Evolutionary conservation across 2,329 filamentous ascomycete species (phyloP).

Genomic region (Canariomyces notabilis): DNA sequence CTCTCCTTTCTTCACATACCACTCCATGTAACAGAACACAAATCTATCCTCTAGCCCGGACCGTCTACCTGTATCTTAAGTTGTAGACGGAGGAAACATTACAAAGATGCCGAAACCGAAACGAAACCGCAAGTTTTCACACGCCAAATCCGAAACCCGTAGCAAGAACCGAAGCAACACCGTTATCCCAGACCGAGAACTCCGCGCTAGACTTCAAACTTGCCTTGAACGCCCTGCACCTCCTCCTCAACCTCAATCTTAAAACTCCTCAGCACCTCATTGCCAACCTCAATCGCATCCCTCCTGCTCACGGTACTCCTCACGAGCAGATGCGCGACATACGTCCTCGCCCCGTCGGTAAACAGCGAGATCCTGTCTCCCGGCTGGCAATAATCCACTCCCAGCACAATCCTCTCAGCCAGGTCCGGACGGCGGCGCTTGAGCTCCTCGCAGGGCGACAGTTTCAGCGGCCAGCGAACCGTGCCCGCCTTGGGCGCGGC

Average conservation of each 20-base stretch:
- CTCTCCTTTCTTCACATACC: too few relatives aligned
- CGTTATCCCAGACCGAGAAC: neutral
- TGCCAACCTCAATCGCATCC: slow-evolving; percentile 18
- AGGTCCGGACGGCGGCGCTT: slow-evolving; percentile 19
- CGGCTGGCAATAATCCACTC: slow-evolving; percentile 18
- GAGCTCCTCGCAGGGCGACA: slow-evolving; percentile 22
- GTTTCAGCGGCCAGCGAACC: slow-evolving; percentile 5
- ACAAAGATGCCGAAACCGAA: too few relatives aligned
- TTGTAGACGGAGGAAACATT: too few relatives aligned
- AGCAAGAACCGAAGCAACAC: neutral
- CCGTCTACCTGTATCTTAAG: too few relatives aligned
- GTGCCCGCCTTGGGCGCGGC: slow-evolving; percentile 19
- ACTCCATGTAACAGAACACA: too few relatives aligned
- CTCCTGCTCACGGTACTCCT: slow-evolving; percentile 16
- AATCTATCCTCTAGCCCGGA: too few relatives aligned
- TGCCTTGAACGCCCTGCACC: neutral
- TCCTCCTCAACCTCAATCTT: slow-evolving; percentile 13
- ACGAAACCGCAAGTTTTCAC: too few relatives aligned
- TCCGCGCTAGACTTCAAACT: neutral
- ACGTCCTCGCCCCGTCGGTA: slow-evolving; percentile 23
- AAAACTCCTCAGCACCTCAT: slow-evolving; percentile 18
- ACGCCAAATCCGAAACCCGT: neutral
- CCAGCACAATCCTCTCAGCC: slow-evolving; percentile 18
- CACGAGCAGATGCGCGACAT: slow-evolving; percentile 23
- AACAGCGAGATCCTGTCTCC: slow-evolving; percentile 17